These are phyloP conservation scores for Circinella umbellata DNA, from an alignment of 371 early-diverging fungal genomes.

Conservation along the genomic window DNA sequence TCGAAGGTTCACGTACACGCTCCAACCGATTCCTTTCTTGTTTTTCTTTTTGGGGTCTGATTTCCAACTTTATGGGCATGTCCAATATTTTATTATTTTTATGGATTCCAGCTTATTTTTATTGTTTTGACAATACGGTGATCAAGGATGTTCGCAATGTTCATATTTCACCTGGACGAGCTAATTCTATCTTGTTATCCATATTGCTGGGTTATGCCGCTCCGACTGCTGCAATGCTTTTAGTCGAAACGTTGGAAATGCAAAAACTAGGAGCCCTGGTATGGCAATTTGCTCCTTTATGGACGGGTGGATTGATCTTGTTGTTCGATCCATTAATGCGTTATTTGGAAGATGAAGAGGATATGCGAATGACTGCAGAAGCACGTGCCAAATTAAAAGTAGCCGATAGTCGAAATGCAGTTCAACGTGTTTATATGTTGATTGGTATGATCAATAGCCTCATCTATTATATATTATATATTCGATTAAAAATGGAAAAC, in stretches of 20 bases:
- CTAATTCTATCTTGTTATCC: constrained; percentile 21
- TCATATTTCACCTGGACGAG: constrained; percentile 9
- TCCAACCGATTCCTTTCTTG: constrained; percentile 11
- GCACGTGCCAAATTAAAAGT: constrained; percentile 11
- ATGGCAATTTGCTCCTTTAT: constrained; percentile 24
- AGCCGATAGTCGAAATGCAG: constrained; percentile 20
- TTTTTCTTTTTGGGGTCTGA: constrained; percentile 16
- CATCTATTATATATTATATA: constrained; percentile 20
- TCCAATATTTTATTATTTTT: constrained; percentile 15
- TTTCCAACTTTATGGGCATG: constrained; percentile 16
- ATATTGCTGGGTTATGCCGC: constrained; percentile 16
- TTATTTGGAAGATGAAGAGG: constrained; percentile 13
- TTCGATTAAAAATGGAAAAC: constrained; percentile 13
- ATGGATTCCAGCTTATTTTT: constrained; percentile 19
- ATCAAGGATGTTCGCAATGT: constrained; percentile 1
- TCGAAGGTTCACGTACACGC: constrained; percentile 21
- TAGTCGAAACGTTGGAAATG: background rate
- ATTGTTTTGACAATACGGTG: background rate
- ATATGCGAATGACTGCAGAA: constrained; percentile 14
- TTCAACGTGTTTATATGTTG: constrained; percentile 22
- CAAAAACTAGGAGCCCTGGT: constrained; percentile 8
- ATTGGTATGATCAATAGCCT: constrained; percentile 16
- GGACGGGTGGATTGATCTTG: background rate
- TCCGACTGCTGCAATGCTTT: constrained; percentile 15
- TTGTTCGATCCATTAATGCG: background rate